Conservation (phyloP, 2,329 filamentous ascomycete species). For the Ceratocystis colombiana region DNA sequence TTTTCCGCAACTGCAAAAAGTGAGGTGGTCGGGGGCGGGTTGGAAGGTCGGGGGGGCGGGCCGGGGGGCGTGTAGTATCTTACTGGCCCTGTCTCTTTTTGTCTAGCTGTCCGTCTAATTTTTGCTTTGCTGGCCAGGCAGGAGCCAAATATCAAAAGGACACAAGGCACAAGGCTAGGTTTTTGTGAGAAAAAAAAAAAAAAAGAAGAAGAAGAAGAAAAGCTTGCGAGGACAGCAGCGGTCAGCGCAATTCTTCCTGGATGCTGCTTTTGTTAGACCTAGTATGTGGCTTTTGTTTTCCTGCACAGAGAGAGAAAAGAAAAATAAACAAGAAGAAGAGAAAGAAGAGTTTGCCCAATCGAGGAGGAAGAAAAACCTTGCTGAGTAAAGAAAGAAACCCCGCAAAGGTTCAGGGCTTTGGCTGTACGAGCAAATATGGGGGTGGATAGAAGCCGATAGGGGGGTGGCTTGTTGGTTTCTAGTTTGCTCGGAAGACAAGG, state of each 20-base stretch:
- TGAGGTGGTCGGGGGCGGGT: conserved; percentile 22
- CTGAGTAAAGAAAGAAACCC: not conserved
- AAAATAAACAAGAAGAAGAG: conserved; percentile 5
- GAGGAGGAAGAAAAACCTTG: not conserved
- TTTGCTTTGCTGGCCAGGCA: not conserved
- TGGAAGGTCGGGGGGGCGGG: conserved; percentile 15
- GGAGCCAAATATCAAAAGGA: conserved; percentile 1
- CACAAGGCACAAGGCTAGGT: not conserved
- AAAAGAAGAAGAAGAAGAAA: not conserved
- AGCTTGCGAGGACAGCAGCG: conserved; percentile 12
- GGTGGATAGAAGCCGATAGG: not conserved
- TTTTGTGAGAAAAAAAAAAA: no score
- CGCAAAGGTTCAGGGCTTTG: not conserved
- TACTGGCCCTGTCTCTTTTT: conserved; percentile 11
- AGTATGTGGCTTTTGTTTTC: no score
- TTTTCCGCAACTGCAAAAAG: conserved; percentile 19
- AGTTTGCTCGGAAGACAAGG: conserved; percentile 1
- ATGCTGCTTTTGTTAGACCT: no score
- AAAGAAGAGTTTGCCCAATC: not conserved
- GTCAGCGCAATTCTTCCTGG: not conserved
- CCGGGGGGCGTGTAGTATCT: conserved; percentile 18
- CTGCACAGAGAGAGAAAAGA: not conserved
- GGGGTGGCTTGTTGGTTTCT: not conserved
- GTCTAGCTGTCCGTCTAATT: not conserved
- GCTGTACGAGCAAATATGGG: not conserved